These are phyloP conservation scores for Trichosporon ovoides DNA, from an alignment of 1,284 basidiomycete genomes.

Conservation along the genomic window DNA sequence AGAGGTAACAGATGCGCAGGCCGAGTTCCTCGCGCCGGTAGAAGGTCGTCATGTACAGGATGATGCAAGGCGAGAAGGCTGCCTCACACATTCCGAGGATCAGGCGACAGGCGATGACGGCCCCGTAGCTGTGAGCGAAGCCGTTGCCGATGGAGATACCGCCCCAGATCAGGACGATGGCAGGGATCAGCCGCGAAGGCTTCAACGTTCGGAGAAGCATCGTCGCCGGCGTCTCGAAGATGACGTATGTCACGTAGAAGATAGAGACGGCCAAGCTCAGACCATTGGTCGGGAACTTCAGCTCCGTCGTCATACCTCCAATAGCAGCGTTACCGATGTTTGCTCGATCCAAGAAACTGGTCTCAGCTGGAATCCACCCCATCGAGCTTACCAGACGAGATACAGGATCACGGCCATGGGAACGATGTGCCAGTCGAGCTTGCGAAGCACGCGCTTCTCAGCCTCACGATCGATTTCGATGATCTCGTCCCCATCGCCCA, in stretches of 20 bases:
- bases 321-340: constrained; percentile 10
- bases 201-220: constrained; percentile 28
- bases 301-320: constrained; percentile 10
- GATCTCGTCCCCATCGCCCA: background rate
- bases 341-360: background rate
- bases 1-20: constrained; percentile 32
- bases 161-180: constrained; percentile 22
- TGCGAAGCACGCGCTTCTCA: background rate
- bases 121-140: constrained; percentile 18
- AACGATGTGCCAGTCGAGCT: background rate
- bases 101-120: constrained; percentile 24
- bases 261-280: constrained; percentile 14
- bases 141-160: constrained; percentile 26
- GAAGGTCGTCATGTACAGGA: constrained; percentile 25
- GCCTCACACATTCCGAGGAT: constrained; percentile 35
- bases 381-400: background rate
- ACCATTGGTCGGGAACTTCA: constrained; percentile 7
- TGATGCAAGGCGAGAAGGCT: constrained; percentile 27
- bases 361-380: background rate
- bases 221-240: constrained; percentile 33
- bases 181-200: constrained; percentile 16
- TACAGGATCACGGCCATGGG: background rate
- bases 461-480: background rate
- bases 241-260: constrained; percentile 31
- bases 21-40: constrained; percentile 33